A percentile compares a stretch with the other conserved stretches of the same genome.
Conservation (phyloP, 768 basidiomycete species). For the Tylopilus felleus region DNA sequence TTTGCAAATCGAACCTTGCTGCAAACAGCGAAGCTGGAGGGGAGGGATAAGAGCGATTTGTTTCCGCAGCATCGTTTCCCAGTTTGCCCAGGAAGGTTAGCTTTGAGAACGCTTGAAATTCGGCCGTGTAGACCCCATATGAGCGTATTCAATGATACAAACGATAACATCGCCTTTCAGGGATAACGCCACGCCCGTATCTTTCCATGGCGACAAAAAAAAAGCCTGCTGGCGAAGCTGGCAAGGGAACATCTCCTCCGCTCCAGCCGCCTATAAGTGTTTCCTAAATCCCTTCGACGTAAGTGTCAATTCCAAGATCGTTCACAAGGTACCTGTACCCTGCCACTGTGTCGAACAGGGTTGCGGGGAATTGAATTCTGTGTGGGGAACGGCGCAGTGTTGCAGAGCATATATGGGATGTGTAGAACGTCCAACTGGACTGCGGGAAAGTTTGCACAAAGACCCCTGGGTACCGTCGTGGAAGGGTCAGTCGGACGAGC, state of each 20-base stretch:
- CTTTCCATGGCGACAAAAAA: constrained; percentile 15
- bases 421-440: constrained; percentile 46
- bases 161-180: constrained; percentile 9
- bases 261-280: constrained; percentile 48
- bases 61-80: constrained; percentile 40
- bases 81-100: constrained; percentile 37
- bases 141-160: constrained; percentile 24
- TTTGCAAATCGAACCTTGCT: constrained; percentile 30
- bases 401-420: constrained; percentile 66
- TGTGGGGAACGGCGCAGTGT: constrained; percentile 38
- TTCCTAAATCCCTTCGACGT: no score
- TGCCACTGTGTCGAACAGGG: constrained; percentile 57
- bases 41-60: constrained; percentile 44
- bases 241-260: neutral
- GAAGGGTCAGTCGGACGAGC: constrained; percentile 34
- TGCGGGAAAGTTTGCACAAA: constrained; percentile 39
- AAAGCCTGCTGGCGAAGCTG: constrained; percentile 17
- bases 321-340: constrained; percentile 63
- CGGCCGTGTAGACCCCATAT: constrained; percentile 22
- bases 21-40: constrained; percentile 50
- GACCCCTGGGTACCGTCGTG: constrained; percentile 39
- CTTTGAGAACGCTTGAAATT: constrained; percentile 32
- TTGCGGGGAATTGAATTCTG: constrained; percentile 63
- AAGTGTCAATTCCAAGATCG: constrained; percentile 48
- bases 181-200: constrained; percentile 7